Base-by-base conservation (phyloP, 129 eudicot genomes). In the Chrysanthemum makinoi region DNA sequence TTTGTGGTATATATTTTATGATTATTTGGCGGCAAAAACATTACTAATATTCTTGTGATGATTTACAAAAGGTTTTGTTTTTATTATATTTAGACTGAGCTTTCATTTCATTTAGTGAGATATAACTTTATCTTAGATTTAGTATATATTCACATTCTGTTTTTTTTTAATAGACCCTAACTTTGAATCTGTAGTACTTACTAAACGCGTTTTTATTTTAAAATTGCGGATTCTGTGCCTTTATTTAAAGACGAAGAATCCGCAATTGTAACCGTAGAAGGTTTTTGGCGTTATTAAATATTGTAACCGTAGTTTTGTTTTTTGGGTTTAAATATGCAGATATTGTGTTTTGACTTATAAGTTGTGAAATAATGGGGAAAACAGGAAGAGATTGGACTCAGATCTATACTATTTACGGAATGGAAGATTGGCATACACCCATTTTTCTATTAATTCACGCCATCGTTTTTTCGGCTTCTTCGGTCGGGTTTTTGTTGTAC, bases 351-450 rank as follows among this genome's bases (percentile, higher is more conserved):
- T 58, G 12, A 55, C 39, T 28, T 39, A 19, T 35, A 35, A 35
- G 8, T 35, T 35, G 68, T 62, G n/a, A 77, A 43, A 50, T 62
- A 20, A 88, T 86, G 97, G 92, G 92, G 30, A 86, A 86, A 82
- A 47, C 88, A 53, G 95, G 93, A 10, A 76, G 96, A 84, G 97
- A 91, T 46, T 91, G 97, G 97, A 80, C 86, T 6, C 97, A 91
- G 93, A 91, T 91, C 93, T 91, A 91, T 17, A 77, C 96, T 71
- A 91, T 91, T 65, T 91, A 91, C 75, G 96, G 97, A 24, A 76
- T 91, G 54, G 97, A 91, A 44, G 96, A 88, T 64, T 88, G 90
- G 87, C 96, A 88, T 49, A 88, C 93, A 4, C 93, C 89, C 14
- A 53, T 84, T 6, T 88, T 91, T 49, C 88, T 91, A 10, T 79